These are phyloP conservation scores for Trichodelitschia bisporula DNA, from an alignment of 495 filamentous ascomycete species.

Conservation along the genomic window DNA sequence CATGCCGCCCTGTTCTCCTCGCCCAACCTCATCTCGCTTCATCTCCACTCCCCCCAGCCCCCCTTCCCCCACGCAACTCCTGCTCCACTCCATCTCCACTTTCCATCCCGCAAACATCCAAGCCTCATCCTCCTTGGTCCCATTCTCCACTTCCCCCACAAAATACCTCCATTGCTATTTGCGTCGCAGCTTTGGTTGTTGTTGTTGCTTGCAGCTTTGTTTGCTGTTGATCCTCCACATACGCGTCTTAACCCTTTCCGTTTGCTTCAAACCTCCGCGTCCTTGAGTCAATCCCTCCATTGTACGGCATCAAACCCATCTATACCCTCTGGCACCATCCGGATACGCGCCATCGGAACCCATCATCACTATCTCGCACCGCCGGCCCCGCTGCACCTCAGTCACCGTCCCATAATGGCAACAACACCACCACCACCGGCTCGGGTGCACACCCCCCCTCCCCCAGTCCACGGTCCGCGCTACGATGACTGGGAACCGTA, in stretches of 20 bases:
- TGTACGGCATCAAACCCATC: too few relatives aligned
- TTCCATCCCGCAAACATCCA: background rate
- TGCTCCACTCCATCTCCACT: background rate
- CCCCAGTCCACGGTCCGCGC: slow-evolving; percentile 43
- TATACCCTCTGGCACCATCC: too few relatives aligned
- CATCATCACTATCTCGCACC: too few relatives aligned
- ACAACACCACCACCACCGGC: slow-evolving; percentile 41
- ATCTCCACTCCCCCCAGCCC: background rate
- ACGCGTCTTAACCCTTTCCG: too few relatives aligned
- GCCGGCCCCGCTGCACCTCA: too few relatives aligned
- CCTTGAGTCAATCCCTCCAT: too few relatives aligned
- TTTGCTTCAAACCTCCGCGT: too few relatives aligned
- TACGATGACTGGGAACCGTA: slow-evolving; percentile 50
- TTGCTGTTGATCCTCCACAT: too few relatives aligned
- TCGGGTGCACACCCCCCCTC: slow-evolving; percentile 37
- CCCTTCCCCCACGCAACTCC: background rate
- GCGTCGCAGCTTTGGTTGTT: background rate
- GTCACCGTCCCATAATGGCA: too few relatives aligned
- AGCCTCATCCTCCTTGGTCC: background rate
- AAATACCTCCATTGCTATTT: background rate
- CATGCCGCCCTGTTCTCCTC: too few relatives aligned
- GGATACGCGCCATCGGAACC: too few relatives aligned
- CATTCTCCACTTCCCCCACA: background rate
- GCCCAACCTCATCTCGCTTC: background rate
- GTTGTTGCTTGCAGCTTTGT: background rate